phyloP scores from a whole-genome alignment of 2,329 filamentous ascomycete genomes.

The Alternaria gaisen region DNA sequence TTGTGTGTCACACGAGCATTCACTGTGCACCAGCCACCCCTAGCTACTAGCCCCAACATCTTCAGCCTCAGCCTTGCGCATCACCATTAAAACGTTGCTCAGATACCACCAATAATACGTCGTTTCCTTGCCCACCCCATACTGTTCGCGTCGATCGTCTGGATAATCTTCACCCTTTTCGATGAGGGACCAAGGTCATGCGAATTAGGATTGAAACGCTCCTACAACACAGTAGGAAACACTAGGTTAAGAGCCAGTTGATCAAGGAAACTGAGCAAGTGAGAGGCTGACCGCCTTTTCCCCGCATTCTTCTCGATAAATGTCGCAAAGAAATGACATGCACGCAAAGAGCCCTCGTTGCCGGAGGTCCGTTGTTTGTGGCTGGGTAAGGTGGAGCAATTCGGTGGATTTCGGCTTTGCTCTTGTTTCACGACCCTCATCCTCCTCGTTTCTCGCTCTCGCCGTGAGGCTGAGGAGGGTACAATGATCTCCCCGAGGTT shows the following conservation, averaged over 20 bases:
- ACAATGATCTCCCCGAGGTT: not conserved
- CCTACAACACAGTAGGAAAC: not conserved
- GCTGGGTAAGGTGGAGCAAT: constrained; percentile 3
- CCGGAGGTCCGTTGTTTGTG: not conserved
- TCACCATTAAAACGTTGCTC: constrained; percentile 4
- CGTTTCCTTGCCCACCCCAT: not conserved
- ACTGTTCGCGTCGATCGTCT: not conserved
- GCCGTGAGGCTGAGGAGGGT: constrained; percentile 2
- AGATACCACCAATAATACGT: constrained; percentile 1
- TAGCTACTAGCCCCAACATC: constrained; percentile 3
- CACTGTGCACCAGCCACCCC: not conserved
- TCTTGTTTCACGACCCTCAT: constrained; percentile 1
- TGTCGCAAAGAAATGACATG: not conserved
- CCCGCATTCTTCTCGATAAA: not conserved
- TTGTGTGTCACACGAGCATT: constrained; percentile 4
- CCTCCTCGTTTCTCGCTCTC: not conserved
- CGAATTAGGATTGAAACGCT: constrained; percentile 1
- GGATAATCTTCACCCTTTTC: not conserved
- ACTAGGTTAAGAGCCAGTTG: not conserved
- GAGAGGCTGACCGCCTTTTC: constrained; percentile 2
- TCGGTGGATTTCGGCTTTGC: not conserved
- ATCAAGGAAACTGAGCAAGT: not conserved
- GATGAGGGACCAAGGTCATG: not conserved
- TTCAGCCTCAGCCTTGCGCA: constrained; percentile 6
- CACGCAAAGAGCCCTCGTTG: not conserved